Percentiles rank a stretch among this genome's conserved stretches.
Evolutionary conservation across 768 basidiomycete genomes (phyloP).

Genomic region (Albatrellus ellisii): DNA sequence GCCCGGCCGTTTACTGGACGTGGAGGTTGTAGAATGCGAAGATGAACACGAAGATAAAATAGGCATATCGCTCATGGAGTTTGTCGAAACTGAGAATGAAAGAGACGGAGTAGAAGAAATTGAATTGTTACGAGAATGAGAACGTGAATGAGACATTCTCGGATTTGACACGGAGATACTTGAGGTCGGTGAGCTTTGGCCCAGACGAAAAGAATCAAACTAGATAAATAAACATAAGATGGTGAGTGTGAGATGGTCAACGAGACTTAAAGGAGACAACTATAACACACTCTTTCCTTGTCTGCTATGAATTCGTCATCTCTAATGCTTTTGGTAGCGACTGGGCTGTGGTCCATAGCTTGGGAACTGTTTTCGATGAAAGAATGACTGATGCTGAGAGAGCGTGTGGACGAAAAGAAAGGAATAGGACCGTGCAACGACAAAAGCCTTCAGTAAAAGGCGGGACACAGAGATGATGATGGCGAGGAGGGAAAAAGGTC

Average conservation of each 20-base stretch:
- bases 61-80: slow-evolving; percentile 2
- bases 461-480: slow-evolving; percentile 18
- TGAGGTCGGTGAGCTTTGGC: slow-evolving; percentile 26
- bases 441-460: slow-evolving; percentile 7
- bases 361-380: slow-evolving; percentile 17
- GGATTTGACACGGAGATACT: slow-evolving; percentile 23
- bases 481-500: slow-evolving; percentile 17
- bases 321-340: slow-evolving; percentile 16
- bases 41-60: slow-evolving; percentile 27
- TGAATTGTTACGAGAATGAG: slow-evolving; percentile 60
- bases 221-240: slow-evolving; percentile 15
- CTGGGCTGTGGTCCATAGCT: slow-evolving; percentile 27
- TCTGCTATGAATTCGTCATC: slow-evolving; percentile 25
- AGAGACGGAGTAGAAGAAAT: slow-evolving; percentile 20
- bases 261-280: slow-evolving; percentile 6
- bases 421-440: slow-evolving; percentile 22
- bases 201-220: slow-evolving; percentile 69
- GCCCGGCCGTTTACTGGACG: slow-evolving; percentile 36
- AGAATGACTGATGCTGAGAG: slow-evolving; percentile 23
- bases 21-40: slow-evolving; percentile 21
- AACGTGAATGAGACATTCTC: slow-evolving; percentile 43
- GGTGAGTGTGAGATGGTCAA: not conserved
- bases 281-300: slow-evolving; percentile 28
- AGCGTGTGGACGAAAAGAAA: slow-evolving; percentile 24
- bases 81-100: slow-evolving; percentile 16